A percentile compares a stretch with the other conserved stretches of the same genome.
These are phyloP conservation scores for Ilex asprella DNA, from an alignment of 257 asterid genomes.

Conservation along the genomic window DNA sequence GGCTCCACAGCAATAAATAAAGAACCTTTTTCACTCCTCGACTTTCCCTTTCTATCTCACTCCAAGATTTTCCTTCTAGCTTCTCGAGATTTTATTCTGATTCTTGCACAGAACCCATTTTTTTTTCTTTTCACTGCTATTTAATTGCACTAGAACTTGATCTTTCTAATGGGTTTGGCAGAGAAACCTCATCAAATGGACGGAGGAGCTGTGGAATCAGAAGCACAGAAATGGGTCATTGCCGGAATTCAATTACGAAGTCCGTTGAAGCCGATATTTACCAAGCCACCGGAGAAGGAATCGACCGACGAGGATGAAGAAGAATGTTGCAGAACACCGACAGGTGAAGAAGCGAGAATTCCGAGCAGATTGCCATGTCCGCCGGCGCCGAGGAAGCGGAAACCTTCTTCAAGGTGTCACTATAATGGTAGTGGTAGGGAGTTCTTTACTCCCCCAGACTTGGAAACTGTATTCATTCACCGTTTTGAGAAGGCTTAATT, in stretches of 20 bases:
- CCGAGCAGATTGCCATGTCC: conserved; percentile 27
- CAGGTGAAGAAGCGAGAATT: conserved; percentile 30
- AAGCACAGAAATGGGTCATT: conserved; percentile 25
- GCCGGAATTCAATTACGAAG: conserved; percentile 28
- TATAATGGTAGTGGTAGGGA: conserved; percentile 14
- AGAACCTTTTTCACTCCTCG: conserved; percentile 25
- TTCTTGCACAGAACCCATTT: conserved; percentile 1
- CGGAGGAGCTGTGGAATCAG: conserved; percentile 12
- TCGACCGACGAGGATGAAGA: conserved; percentile 13
- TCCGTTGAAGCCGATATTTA: conserved; percentile 27
- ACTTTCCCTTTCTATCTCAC: conserved; percentile 13
- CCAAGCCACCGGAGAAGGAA: conserved; percentile 16
- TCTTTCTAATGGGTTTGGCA: conserved; percentile 23
- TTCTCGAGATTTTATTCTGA: conserved; percentile 14
- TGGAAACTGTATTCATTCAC: conserved; percentile 5
- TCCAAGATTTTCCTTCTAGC: conserved; percentile 10
- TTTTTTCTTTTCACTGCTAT: conserved; percentile 8
- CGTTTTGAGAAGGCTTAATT: no score
- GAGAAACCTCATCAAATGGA: conserved; percentile 22
- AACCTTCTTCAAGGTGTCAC: conserved; percentile 27
- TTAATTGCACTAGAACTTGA: neutral
- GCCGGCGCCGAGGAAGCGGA: conserved; percentile 37
- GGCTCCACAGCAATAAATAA: conserved; percentile 14
- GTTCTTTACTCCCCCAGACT: conserved; percentile 34
- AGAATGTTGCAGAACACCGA: conserved; percentile 29